phyloP scores from a whole-genome alignment of 306 rosid genomes.

The Inga oerstediana region DNA sequence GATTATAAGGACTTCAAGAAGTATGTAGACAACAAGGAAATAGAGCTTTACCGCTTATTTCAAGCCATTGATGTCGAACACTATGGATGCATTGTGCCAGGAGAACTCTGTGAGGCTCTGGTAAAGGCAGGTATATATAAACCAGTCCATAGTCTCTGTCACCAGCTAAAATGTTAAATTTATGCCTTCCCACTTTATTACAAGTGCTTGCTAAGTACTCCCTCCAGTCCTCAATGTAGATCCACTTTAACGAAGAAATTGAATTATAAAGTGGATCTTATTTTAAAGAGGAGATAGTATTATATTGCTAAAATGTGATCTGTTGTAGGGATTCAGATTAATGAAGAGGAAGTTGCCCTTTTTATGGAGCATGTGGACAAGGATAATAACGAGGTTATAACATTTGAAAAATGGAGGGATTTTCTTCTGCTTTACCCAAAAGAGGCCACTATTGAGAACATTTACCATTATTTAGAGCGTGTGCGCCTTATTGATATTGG shows the following conservation, averaged over 20 bases:
- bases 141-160: background rate
- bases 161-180: background rate
- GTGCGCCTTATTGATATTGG: slow-evolving; percentile 90
- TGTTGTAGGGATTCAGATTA: slow-evolving; percentile 86
- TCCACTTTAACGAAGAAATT: too few relatives aligned
- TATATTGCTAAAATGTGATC: background rate
- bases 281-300: too few relatives aligned
- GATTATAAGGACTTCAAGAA: slow-evolving; percentile 63
- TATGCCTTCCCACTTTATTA: too few relatives aligned
- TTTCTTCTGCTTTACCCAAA: slow-evolving; percentile 92
- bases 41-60: slow-evolving; percentile 70
- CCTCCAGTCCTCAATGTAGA: too few relatives aligned
- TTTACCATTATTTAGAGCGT: slow-evolving; percentile 89
- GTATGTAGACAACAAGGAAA: slow-evolving; percentile 71
- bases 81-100: slow-evolving; percentile 64
- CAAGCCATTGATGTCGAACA: slow-evolving; percentile 74
- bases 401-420: slow-evolving; percentile 96
- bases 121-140: slow-evolving; percentile 63
- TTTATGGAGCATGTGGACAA: slow-evolving; percentile 91
- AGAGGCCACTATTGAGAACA: slow-evolving; percentile 92
- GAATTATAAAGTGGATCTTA: too few relatives aligned
- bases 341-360: slow-evolving; percentile 84
- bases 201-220: too few relatives aligned
- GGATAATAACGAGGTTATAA: slow-evolving; percentile 87
- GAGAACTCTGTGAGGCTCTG: slow-evolving; percentile 73